Base-by-base conservation (phyloP, 176 grass and related monocot genomes). In the Oropetium thomaeum region DNA sequence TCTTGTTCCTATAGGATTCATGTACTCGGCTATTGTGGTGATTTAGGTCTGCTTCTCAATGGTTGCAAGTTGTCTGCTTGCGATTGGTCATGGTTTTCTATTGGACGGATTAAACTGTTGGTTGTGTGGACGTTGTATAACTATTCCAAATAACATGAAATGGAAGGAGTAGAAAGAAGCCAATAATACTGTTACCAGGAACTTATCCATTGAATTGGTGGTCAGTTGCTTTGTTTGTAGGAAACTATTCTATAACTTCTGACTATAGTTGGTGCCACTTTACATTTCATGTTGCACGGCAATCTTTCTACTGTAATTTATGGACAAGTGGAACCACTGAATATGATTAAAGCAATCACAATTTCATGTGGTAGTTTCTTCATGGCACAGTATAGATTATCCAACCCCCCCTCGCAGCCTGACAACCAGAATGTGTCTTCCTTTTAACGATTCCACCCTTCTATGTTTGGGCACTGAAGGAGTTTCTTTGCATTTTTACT, bases 11-110 rank as follows among this genome's bases (percentile, higher is more conserved):
- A 22, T 62, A 27, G 19, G 8, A 23, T 44, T 10, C 39, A 17
- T 74, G 29, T 54, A 28, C 16, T 70, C 76, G 66, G 45, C 35
- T 47, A 69, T 62, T 71, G 8, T n/a, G 30, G 71, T 51, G n/a
- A 8, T 43, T 44, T 43, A 66, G 23, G 4, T 57, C n/a, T 69
- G 20, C 32, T 70, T 75, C 25, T n/a, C n/a, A n/a, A n/a, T 57
- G 80, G 7, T 65, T 41, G 57, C 61, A 40, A 34, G 14, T 54
- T 62, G 13, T 39, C 7, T 33, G 62, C 53, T 5, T 74, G 62
- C 52, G 49, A 20, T 66, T 38, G 30, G 40, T 76, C 63, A 58
- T 29, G 23, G 62, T 58, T 58, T 67, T 53, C 8, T 34, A 35
- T 78, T 78, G 1, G 27, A 23, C 10, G 4, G 32, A 19, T 33